These are phyloP conservation scores for Cercospora canescens DNA, from an alignment of 2,329 filamentous ascomycete species.

Conservation along the genomic window DNA sequence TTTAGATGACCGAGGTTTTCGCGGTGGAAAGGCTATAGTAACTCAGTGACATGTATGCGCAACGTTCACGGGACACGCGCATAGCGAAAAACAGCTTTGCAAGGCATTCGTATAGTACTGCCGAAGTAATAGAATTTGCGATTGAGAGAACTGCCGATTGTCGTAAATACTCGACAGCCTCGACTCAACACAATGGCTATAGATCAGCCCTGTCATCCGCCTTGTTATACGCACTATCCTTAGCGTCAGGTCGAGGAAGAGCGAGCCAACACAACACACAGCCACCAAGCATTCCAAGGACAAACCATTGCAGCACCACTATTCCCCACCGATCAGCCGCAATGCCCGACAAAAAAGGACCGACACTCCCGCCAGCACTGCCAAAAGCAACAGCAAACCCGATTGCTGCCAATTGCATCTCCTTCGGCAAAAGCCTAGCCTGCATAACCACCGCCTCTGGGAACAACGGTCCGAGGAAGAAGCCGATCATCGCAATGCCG, in stretches of 20 bases:
- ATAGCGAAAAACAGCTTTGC: not conserved
- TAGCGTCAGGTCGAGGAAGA: conserved; percentile 4
- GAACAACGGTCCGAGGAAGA: conserved; percentile 26
- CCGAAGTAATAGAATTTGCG: not conserved
- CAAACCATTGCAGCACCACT: conserved; percentile 9
- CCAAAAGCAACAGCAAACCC: conserved; percentile 21
- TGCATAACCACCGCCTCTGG: conserved; percentile 17
- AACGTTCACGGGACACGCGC: not conserved
- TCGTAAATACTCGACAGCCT: not conserved
- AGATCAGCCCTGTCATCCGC: conserved; percentile 4
- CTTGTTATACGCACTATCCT: conserved; percentile 4
- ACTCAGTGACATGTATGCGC: not conserved
- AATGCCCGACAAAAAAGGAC: conserved; percentile 14
- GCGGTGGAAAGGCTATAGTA: not conserved
- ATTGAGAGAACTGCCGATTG: not conserved
- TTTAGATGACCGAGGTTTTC: not conserved
- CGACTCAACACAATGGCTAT: not conserved
- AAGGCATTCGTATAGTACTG: not conserved
- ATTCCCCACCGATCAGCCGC: conserved; percentile 2
- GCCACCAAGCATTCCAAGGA: conserved; percentile 10
- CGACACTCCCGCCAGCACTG: conserved; percentile 34
- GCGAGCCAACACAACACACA: conserved; percentile 6
- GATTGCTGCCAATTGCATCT: conserved; percentile 17
- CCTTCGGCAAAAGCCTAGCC: conserved; percentile 18
- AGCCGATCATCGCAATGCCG: conserved; percentile 15